Base-by-base conservation (phyloP, 2,329 filamentous ascomycete genomes). In the Fonsecaea pedrosoi region DNA sequence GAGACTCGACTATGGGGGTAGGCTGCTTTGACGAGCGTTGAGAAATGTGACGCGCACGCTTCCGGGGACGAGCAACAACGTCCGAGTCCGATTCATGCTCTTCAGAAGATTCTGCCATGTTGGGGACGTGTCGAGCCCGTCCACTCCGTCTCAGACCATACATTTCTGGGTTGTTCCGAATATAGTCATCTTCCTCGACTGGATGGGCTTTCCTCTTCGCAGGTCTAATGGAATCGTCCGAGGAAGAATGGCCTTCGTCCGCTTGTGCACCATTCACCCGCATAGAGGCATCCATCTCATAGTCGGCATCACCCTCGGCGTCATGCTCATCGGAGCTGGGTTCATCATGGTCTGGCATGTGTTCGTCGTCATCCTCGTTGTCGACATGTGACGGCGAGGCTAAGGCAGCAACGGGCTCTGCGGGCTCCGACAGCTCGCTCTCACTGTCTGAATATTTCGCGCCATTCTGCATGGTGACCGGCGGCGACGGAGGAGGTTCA, bases 101-200 rank as follows among this genome's bases (percentile, higher is more conserved):
- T 54, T 84, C 83, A 68, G 84, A 84, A 71, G 86, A 88, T 73
- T 89, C 86, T 72, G 88, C 86, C 72, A 90, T 81, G 73, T 86
- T 86, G 74, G 87, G 86, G 67, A 83, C 83, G 69, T 84, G 84
- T 73, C 88, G 85, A 72, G 87, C 87, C 71, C 88, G 86, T 76
- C 85, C 94, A 82, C 95, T 99, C 82, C 95, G 88, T 73, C 95
- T 89, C 72, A 99, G 84, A 56, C 95, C 95, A 82, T 98, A 99
- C 8, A 99, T 84, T 80, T 97, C 93, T 54, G 95, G 95, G 75
- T 99, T 96, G 75, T 92, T 91, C 74, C 90, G 86, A 74, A 98
- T 97, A 76, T 89, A 94, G 55, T 93, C 89, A 73, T 95, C 91
- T 56, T 75, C 78, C 60, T 90, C 88, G 42, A 86, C 79, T 77